These are phyloP conservation scores for Aspergillus fumigatiaffinis DNA, from an alignment of 2,329 filamentous ascomycete species.

Conservation along the genomic window DNA sequence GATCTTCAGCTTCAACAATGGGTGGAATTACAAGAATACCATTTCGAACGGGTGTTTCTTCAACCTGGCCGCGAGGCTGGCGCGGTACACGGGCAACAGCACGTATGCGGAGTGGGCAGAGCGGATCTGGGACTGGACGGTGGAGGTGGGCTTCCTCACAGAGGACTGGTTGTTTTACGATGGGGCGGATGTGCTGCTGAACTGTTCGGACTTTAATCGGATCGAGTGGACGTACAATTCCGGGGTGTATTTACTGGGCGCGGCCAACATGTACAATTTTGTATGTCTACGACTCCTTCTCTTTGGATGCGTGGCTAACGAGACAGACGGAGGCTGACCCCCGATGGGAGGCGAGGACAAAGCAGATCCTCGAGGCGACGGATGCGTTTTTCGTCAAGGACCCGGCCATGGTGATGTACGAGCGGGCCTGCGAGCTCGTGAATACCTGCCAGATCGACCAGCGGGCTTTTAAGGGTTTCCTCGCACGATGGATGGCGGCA, in stretches of 20 bases:
- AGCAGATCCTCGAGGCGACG: slow-evolving; percentile 52
- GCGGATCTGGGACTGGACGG: slow-evolving; percentile 58
- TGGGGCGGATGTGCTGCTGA: slow-evolving; percentile 48
- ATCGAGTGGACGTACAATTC: slow-evolving; percentile 58
- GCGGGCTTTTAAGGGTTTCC: slow-evolving; percentile 63
- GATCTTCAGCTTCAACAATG: slow-evolving; percentile 33
- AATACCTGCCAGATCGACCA: slow-evolving; percentile 60
- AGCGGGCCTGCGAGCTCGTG: slow-evolving; percentile 56
- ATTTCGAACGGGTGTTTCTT: slow-evolving; percentile 34
- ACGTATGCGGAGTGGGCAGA: slow-evolving; percentile 60
- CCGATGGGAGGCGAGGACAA: slow-evolving; percentile 51
- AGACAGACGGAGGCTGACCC: slow-evolving; percentile 33
- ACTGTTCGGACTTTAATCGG: slow-evolving; percentile 50
- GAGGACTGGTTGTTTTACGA: slow-evolving; percentile 52
- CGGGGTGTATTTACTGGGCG: slow-evolving; percentile 52
- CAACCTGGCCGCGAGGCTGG: slow-evolving; percentile 27
- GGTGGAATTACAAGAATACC: slow-evolving; percentile 33
- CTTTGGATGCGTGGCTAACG: neutral
- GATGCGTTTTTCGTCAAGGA: slow-evolving; percentile 50
- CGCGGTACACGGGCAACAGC: slow-evolving; percentile 28
- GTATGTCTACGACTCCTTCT: slow-evolving; percentile 25
- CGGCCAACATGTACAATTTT: slow-evolving; percentile 55
- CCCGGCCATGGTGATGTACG: slow-evolving; percentile 50
- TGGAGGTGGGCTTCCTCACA: slow-evolving; percentile 48
- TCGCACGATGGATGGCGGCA: slow-evolving; percentile 57